A percentile compares a stretch with the other conserved stretches of the same genome.
Conservation (phyloP, 306 rosid species). For the Mimosa bimucronata region DNA sequence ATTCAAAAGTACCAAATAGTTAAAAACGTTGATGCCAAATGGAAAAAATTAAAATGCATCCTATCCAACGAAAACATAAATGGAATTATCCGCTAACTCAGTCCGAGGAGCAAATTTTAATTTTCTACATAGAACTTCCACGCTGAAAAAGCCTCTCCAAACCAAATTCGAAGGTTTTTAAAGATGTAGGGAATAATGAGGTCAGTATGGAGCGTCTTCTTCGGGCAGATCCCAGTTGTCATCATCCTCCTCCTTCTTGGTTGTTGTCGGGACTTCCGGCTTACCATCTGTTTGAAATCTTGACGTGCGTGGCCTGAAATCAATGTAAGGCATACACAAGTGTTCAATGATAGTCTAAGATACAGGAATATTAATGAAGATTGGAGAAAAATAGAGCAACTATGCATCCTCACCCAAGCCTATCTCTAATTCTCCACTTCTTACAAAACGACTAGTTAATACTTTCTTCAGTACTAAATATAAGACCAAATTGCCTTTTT, state of each 20-base stretch:
- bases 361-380: background rate
- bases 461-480: too few species aligned
- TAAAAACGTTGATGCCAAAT: constrained; percentile 31
- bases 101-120: constrained; percentile 39
- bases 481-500: too few species aligned
- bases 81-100: constrained; percentile 34
- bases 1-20: background rate
- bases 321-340: constrained; percentile 17
- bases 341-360: constrained; percentile 7
- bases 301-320: constrained; percentile 41
- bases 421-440: background rate
- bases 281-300: constrained; percentile 24
- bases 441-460: background rate
- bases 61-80: constrained; percentile 20
- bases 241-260: constrained; percentile 67
- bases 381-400: background rate
- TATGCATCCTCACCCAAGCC: background rate
- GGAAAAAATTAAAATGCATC: constrained; percentile 30
- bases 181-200: constrained; percentile 29
- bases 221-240: constrained; percentile 87
- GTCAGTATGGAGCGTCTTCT: constrained; percentile 54
- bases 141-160: constrained; percentile 44
- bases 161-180: constrained; percentile 38
- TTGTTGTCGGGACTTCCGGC: constrained; percentile 39
- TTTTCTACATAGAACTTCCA: constrained; percentile 44